Base-by-base conservation (phyloP, 2,329 filamentous ascomycete species). In the Fonsecaea monophora region DNA sequence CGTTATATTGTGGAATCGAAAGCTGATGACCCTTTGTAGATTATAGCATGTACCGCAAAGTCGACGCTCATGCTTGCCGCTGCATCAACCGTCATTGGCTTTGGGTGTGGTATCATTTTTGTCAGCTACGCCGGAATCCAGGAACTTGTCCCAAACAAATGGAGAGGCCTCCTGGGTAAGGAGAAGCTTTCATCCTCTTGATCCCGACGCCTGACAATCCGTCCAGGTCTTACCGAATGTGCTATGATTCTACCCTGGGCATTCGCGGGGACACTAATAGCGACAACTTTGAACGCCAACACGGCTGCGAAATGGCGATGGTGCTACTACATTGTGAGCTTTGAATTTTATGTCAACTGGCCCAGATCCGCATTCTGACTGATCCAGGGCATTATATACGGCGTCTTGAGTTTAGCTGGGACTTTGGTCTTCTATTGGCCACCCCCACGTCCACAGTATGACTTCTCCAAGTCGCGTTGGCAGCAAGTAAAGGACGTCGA, bases 391-490 rank as follows among this genome's bases (percentile, higher is more conserved):
- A 42, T 67, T 32, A 67, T 65, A 40, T 65, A 54, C 25, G 54
- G 54, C 15, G 57, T 40, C 6, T 4, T 69, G 10, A 60, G 60
- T 37, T 32, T 64, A 21, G 40, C 67, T 21, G 75, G 83, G 6
- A 83, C 80, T 64, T 74, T 75, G 38, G 76, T 82, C 68, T 80
- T 82, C 63, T 85, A 84, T 73, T 79, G 80, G 68, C 83, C 82
- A 30, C 82, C 83, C 83, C 79, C 72, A 72, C 77, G 21, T 78
- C 80, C 73, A 77, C 79, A 82, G 18, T 80, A 83, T 66, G 67
- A 65, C 42, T 59, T 53, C 8, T 54, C 64, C 12, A 66, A 68
- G 72, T 78, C 30, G 48, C 74, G 60, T 73, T 76, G 62, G 40
- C 74, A 81, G 68, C 76, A 79, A 70, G 68, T 81, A 53, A 79